phyloP scores from a whole-genome alignment of 2,329 filamentous ascomycete genomes.

The Leptodontidium sp. region DNA sequence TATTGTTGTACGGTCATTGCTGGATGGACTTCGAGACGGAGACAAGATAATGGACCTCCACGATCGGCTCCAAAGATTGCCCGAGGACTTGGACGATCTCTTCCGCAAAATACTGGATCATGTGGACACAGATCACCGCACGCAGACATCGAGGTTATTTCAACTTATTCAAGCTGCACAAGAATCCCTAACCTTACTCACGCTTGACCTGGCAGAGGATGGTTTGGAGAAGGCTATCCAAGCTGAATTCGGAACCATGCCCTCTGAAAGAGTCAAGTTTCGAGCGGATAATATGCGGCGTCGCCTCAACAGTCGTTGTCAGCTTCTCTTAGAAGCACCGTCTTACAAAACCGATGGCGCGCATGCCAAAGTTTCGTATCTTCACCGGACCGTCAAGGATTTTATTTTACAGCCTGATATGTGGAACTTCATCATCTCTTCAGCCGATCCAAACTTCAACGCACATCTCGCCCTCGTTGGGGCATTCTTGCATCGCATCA shows the following conservation, averaged over 20 bases:
- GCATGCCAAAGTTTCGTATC: conserved; percentile 24
- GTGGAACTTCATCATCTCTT: no score
- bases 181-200: conserved; percentile 24
- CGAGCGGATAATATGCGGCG: conserved; percentile 29
- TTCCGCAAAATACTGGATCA: conserved; percentile 27
- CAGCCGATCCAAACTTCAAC: no score
- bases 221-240: conserved; percentile 24
- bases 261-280: conserved; percentile 18
- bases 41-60: conserved; percentile 24
- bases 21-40: conserved; percentile 25
- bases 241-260: conserved; percentile 8
- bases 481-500: no score
- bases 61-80: conserved; percentile 5
- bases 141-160: conserved; percentile 27
- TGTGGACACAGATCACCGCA: conserved; percentile 23
- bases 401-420: conserved; percentile 3
- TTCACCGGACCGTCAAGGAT: conserved; percentile 31
- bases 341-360: not conserved
- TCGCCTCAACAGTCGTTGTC: conserved; percentile 35
- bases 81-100: conserved; percentile 23
- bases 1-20: conserved; percentile 26
- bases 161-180: conserved; percentile 23
- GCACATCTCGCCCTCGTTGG: no score
- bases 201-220: conserved; percentile 24
- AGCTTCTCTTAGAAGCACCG: conserved; percentile 34